phyloP scores from a whole-genome alignment of 768 basidiomycete genomes.

The Tulasnella sp. region DNA sequence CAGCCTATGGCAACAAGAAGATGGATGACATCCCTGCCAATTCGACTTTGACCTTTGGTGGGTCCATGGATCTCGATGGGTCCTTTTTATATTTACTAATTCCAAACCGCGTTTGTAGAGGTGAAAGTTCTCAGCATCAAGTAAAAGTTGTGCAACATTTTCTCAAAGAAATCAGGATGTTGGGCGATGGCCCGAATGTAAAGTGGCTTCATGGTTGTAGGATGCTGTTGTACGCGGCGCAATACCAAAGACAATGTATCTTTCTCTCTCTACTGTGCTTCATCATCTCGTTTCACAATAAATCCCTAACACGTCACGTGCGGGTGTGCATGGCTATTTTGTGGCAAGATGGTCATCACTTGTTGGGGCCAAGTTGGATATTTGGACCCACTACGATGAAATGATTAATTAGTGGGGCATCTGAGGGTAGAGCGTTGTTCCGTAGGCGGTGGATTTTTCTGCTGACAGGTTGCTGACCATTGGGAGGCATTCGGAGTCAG shows the following conservation, averaged over 20 bases:
- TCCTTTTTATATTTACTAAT: background rate
- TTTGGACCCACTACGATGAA: too few relatives aligned
- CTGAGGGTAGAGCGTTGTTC: too few relatives aligned
- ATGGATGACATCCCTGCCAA: slow-evolving; percentile 33
- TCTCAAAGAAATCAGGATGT: background rate
- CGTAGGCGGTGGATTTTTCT: too few relatives aligned
- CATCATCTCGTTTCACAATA: background rate
- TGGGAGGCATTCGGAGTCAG: too few relatives aligned
- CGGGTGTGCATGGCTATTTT: background rate
- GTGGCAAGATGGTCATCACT: too few relatives aligned
- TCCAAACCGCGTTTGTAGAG: slow-evolving; percentile 12
- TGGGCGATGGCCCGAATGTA: background rate
- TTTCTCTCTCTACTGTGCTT: background rate
- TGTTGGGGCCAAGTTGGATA: too few relatives aligned
- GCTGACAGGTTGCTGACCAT: too few relatives aligned
- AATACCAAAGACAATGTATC: background rate
- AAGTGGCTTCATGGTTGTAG: background rate
- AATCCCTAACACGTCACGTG: background rate
- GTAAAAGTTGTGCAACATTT: slow-evolving; percentile 8
- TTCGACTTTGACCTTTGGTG: slow-evolving; percentile 35
- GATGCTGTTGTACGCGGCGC: background rate
- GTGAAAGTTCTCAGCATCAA: slow-evolving; percentile 27
- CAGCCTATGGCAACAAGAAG: slow-evolving; percentile 33
- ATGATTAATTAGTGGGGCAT: too few relatives aligned
- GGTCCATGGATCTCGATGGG: background rate